Conservation (phyloP, 2,329 filamentous ascomycete genomes). For the Aspergillus amoenus region DNA sequence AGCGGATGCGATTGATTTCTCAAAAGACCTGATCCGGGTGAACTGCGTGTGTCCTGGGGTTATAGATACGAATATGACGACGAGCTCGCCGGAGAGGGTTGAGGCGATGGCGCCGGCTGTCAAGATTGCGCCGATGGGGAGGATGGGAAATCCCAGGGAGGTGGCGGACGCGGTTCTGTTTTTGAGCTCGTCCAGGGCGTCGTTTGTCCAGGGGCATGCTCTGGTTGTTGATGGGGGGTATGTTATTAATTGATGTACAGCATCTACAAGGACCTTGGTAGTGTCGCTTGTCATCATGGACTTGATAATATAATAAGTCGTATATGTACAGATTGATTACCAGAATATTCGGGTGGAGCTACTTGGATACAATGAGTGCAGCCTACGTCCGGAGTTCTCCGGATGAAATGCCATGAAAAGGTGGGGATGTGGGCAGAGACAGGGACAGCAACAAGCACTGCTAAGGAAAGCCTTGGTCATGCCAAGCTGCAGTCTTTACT, state of each 20-base stretch:
- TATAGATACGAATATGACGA: conserved; percentile 51
- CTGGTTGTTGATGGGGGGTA: conserved; percentile 57
- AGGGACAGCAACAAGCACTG: too few species aligned
- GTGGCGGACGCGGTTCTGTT: conserved; percentile 53
- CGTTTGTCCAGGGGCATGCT: conserved; percentile 54
- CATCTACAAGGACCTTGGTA: too few species aligned
- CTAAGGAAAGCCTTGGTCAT: too few species aligned
- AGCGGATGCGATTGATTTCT: conserved; percentile 58
- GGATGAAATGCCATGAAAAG: too few species aligned
- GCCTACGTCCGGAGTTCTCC: too few species aligned
- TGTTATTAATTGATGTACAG: conserved; percentile 36
- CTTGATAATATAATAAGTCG: too few species aligned
- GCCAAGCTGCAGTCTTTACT: too few species aligned
- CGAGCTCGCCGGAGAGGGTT: conserved; percentile 34
- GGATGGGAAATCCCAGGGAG: conserved; percentile 53
- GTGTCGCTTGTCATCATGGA: too few species aligned
- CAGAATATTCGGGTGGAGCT: too few species aligned
- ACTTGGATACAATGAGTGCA: too few species aligned
- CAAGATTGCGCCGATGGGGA: conserved; percentile 51
- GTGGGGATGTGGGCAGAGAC: too few species aligned
- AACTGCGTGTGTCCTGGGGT: conserved; percentile 43
- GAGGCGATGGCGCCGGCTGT: conserved; percentile 42
- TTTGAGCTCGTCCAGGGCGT: conserved; percentile 49
- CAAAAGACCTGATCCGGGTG: conserved; percentile 34
- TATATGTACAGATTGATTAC: too few species aligned